These are phyloP conservation scores for Phialophora chinensis DNA, from an alignment of 2,329 filamentous ascomycete genomes.

Conservation along the genomic window DNA sequence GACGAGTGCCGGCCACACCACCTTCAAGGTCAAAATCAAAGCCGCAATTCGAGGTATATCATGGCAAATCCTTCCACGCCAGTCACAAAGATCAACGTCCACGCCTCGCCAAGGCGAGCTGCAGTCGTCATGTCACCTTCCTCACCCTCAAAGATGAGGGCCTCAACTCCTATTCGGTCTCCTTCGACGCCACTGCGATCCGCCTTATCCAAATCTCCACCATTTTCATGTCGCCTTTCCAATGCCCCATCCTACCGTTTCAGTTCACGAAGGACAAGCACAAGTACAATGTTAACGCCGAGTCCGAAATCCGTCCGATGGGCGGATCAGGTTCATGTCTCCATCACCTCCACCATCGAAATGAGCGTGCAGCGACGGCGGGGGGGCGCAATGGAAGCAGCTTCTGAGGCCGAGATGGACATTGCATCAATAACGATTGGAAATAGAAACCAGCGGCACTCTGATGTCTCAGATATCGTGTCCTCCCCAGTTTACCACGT, in stretches of 20 bases:
- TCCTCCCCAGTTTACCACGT: neutral
- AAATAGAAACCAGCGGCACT: neutral
- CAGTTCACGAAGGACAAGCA: slow-evolving; percentile 10
- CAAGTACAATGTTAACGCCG: neutral
- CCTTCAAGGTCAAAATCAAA: slow-evolving; percentile 8
- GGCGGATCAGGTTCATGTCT: slow-evolving; percentile 30
- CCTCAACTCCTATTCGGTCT: neutral
- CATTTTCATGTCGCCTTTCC: slow-evolving; percentile 6
- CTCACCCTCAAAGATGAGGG: neutral
- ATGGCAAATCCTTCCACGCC: slow-evolving; percentile 9
- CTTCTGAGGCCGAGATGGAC: slow-evolving; percentile 15
- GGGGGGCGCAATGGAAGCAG: neutral
- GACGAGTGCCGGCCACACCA: neutral
- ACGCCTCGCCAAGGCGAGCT: slow-evolving; percentile 15
- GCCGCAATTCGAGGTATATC: slow-evolving; percentile 18
- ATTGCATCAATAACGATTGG: slow-evolving; percentile 5
- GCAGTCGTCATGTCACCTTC: neutral
- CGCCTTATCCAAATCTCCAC: slow-evolving; percentile 30
- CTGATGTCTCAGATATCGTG: neutral
- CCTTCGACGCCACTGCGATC: slow-evolving; percentile 27
- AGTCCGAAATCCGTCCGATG: slow-evolving; percentile 34
- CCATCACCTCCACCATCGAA: slow-evolving; percentile 22
- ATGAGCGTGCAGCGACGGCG: slow-evolving; percentile 7
- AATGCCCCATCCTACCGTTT: slow-evolving; percentile 14
- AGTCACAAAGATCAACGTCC: slow-evolving; percentile 29